A percentile compares a stretch with the other conserved stretches of the same genome.
phyloP scores from a whole-genome alignment of 169 alveolate species.

The Blepharisma undulans region DNA sequence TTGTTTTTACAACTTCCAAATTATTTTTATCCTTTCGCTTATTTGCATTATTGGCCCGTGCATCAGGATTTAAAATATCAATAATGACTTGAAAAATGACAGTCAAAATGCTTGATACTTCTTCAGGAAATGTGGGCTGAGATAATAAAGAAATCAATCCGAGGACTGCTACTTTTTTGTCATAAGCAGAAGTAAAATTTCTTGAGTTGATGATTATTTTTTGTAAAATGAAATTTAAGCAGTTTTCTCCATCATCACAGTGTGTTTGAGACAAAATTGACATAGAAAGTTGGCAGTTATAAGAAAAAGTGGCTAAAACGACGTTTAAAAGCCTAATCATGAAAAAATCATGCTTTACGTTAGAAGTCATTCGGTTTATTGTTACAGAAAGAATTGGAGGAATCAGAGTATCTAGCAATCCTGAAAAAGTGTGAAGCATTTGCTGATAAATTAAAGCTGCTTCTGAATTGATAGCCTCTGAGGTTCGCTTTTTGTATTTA shows the following conservation, averaged over 20 bases:
- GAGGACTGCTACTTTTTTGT: background rate
- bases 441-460: constrained; percentile 5
- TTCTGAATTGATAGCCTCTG: background rate
- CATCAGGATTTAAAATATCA: background rate
- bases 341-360: background rate
- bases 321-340: background rate
- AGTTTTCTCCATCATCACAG: background rate
- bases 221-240: background rate
- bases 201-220: background rate
- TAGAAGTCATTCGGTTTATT: background rate
- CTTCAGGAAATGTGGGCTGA: background rate
- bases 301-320: background rate
- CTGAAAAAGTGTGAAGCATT: background rate
- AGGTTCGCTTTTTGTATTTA: background rate
- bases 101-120: background rate
- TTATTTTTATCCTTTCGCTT: background rate
- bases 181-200: background rate
- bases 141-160: background rate
- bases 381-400: background rate
- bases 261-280: background rate
- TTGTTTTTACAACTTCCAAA: background rate
- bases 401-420: background rate
- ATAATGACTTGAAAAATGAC: background rate
- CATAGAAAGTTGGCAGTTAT: background rate
- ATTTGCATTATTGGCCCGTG: background rate